Evolutionary conservation across 805 yeast genomes (phyloP).

Genomic region (Spathaspora gorwiae): DNA sequence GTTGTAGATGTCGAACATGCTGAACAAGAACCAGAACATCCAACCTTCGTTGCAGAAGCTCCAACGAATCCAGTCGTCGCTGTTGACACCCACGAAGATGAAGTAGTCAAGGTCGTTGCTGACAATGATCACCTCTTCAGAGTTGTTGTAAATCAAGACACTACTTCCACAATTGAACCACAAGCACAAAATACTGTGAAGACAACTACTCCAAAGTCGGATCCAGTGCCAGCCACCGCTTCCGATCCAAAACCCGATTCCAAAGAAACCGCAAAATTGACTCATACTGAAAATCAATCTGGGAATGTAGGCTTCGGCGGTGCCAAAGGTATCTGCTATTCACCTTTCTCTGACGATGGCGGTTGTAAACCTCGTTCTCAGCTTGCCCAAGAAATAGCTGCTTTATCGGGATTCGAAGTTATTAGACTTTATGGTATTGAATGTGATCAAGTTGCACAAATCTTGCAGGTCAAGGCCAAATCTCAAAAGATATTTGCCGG

Average conservation of each 20-base stretch:
- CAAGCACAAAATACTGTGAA: no score
- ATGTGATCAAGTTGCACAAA: slow-evolving; percentile 74
- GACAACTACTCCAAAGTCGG: no score
- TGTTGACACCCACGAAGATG: slow-evolving; percentile 8
- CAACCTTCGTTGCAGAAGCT: slow-evolving; percentile 5
- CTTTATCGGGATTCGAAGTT: slow-evolving; percentile 49
- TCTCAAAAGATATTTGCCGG: slow-evolving; percentile 73
- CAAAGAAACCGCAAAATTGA: no score
- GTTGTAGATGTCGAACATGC: slow-evolving; percentile 9
- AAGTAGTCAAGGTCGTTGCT: slow-evolving; percentile 11
- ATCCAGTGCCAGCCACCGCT: no score
- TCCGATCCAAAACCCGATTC: no score
- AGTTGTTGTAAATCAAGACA: no score
- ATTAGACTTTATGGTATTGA: slow-evolving; percentile 84
- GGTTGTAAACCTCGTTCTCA: slow-evolving; percentile 57
- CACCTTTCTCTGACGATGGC: slow-evolving; percentile 66
- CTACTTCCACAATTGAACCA: no score
- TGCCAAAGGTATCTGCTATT: slow-evolving; percentile 67
- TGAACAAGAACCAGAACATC: slow-evolving; percentile 13
- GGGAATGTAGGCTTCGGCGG: slow-evolving; percentile 16
- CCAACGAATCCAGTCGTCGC: slow-evolving; percentile 11
- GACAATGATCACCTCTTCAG: neutral
- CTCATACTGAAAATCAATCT: no score
- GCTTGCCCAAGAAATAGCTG: slow-evolving; percentile 52
- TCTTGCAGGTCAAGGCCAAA: slow-evolving; percentile 58